Evolutionary conservation across 805 yeast species (phyloP), one percentile per base, ranked within the genome.

Genomic region (Priceomyces haplophilus): DNA sequence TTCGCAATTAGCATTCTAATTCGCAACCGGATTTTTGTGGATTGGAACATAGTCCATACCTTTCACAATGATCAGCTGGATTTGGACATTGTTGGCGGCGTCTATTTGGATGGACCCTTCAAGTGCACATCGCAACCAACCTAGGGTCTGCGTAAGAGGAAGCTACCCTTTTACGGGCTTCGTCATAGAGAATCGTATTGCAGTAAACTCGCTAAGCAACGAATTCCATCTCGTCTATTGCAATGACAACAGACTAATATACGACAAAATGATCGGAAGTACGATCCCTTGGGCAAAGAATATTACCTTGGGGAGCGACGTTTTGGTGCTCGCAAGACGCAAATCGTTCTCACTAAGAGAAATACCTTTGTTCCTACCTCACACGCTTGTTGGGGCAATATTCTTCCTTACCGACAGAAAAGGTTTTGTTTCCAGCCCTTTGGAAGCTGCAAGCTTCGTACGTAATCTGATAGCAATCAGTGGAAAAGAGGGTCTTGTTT

Each of bases 391-490:
- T 25, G 70, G 69, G 0, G 62, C 47, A 25, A 17, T 59, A 20
- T 49, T 40, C 37, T 11, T 24, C 24, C 24, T 31, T 23, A 21
- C 17, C 11, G 23, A 32, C 17, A 33, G 18, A 20, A 27, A 37
- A 2, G 17, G 39, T n/a, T 21, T 7, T 8, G 40, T 45, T 7
- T 42, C 52, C 3, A 43, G 53, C 13, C 66, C 67, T 2, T 47
- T 65, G 34, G 35, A 61, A 4, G 55, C 66, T 4, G 62, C 61
- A 8, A 61, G 58, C 46, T 20, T 56, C 5, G 24, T 54, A 31
- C 46, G 53, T 16, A 46, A 53, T 23, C 64, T 68, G 69, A n/a
- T 61, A 7, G 68, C 63, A 42, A 18, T 61, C 17, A 50, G 48
- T 36, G 42, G 40, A 21, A 43, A 45, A 12, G 43, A 45, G 12